phyloP scores from a whole-genome alignment of 257 asterid species.

The Nicotiana obtusifolia region DNA sequence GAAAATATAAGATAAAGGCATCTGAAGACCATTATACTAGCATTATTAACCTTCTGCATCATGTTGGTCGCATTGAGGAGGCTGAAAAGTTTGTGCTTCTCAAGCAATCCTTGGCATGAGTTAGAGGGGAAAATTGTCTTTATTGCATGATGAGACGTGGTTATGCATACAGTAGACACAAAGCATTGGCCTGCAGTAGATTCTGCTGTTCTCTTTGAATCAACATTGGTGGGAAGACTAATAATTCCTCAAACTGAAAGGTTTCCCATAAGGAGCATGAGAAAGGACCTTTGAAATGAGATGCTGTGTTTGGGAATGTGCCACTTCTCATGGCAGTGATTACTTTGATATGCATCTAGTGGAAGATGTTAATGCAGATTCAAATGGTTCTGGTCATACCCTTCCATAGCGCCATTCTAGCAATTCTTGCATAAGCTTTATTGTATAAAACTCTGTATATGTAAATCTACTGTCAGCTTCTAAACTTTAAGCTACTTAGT shows the following conservation, averaged over 20 bases:
- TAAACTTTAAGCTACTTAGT: too few species aligned
- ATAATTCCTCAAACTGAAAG: background rate
- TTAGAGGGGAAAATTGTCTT: background rate
- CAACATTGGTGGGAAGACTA: background rate
- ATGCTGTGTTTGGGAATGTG: background rate
- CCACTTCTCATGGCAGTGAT: background rate
- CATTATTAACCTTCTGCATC: constrained; percentile 47
- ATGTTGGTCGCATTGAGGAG: constrained; percentile 50
- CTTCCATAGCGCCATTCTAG: background rate
- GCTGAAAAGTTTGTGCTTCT: constrained; percentile 50
- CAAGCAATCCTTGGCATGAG: constrained; percentile 37
- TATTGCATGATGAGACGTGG: background rate
- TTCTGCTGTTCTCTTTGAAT: background rate
- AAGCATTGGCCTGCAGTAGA: background rate
- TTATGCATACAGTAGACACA: background rate
- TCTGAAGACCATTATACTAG: constrained; percentile 60
- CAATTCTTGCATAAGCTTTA: background rate
- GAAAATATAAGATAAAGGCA: constrained; percentile 48
- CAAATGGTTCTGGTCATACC: background rate
- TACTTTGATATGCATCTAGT: background rate
- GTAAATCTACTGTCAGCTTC: background rate
- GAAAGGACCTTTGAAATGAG: background rate
- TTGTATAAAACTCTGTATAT: background rate
- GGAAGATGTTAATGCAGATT: background rate
- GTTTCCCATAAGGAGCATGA: background rate